Evolutionary conservation across 2,329 filamentous ascomycete genomes (phyloP).

Genomic region (Fusarium proliferatum): DNA sequence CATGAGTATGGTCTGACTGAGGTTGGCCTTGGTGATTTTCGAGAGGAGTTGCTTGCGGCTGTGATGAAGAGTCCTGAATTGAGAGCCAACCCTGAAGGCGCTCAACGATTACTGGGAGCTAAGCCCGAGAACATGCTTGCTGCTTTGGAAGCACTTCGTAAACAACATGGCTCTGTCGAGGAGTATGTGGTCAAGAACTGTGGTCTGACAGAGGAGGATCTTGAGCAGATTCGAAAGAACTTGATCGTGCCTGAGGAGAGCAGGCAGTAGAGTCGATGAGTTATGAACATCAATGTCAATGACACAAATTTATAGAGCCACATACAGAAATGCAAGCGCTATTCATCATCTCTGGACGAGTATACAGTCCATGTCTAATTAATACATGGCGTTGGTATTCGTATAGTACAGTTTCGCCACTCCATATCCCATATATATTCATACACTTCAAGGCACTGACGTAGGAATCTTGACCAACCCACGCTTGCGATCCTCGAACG

Average conservation of each 20-base stretch:
- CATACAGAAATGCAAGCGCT: slow-evolving; percentile 17
- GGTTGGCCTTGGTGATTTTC: slow-evolving; percentile 65
- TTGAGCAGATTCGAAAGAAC: slow-evolving; percentile 64
- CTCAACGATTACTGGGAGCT: slow-evolving; percentile 58
- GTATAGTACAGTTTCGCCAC: slow-evolving; percentile 43
- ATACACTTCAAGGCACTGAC: slow-evolving; percentile 61
- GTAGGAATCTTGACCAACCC: slow-evolving; percentile 76
- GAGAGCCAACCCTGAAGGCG: slow-evolving; percentile 56
- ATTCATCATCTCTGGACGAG: slow-evolving; percentile 14
- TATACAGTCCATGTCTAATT: slow-evolving; percentile 30
- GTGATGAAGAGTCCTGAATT: slow-evolving; percentile 63
- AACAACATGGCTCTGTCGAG: slow-evolving; percentile 72
- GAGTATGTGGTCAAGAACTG: slow-evolving; percentile 70
- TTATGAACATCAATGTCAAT: background rate
- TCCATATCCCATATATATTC: slow-evolving; percentile 28
- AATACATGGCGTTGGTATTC: slow-evolving; percentile 41
- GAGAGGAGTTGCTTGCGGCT: slow-evolving; percentile 61
- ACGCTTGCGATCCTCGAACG: slow-evolving; percentile 70
- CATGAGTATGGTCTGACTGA: slow-evolving; percentile 77
- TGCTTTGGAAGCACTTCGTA: slow-evolving; percentile 65
- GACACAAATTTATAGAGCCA: background rate
- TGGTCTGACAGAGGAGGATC: slow-evolving; percentile 65
- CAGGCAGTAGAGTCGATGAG: background rate
- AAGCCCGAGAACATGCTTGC: slow-evolving; percentile 61
- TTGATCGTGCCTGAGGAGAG: slow-evolving; percentile 54